Evolutionary conservation across 176 grass and related monocot species (phyloP).

Genomic region (Paspalum vaginatum): DNA sequence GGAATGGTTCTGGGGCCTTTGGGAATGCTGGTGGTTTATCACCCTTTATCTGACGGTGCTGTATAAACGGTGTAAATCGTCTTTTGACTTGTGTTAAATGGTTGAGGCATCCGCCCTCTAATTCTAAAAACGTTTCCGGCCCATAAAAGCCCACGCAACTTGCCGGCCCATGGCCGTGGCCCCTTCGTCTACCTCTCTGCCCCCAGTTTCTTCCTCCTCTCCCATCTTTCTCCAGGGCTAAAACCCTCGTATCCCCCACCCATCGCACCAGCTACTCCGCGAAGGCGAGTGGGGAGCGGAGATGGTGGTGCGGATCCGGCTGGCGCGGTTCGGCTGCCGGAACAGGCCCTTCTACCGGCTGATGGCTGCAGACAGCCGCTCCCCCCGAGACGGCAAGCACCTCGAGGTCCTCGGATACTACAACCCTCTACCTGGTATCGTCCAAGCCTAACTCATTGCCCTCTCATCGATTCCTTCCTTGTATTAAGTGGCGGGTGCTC

Average conservation of each 20-base stretch:
- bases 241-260: slow-evolving; percentile 22
- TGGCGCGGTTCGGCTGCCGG: slow-evolving; percentile 62
- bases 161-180: not conserved
- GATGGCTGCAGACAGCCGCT: slow-evolving; percentile 68
- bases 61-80: no score
- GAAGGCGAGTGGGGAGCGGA: not conserved
- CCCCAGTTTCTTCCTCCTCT: not conserved
- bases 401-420: slow-evolving; percentile 69
- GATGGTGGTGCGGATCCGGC: slow-evolving; percentile 62
- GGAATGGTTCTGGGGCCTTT: no score
- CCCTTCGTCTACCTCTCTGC: not conserved
- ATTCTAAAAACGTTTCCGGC: not conserved
- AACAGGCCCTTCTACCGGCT: slow-evolving; percentile 67
- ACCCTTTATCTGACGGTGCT: no score
- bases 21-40: no score
- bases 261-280: not conserved
- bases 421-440: slow-evolving; percentile 54
- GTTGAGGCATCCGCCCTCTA: no score
- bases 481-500: not conserved
- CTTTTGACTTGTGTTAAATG: no score
- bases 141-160: not conserved
- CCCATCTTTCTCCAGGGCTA: not conserved
- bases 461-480: not conserved
- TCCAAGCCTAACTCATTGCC: not conserved
- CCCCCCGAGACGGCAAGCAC: slow-evolving; percentile 51